Percentiles rank a stretch among this genome's conserved stretches.
Evolutionary conservation across 2,329 filamentous ascomycete genomes (phyloP).

Genomic region (Penicillium thymicola): DNA sequence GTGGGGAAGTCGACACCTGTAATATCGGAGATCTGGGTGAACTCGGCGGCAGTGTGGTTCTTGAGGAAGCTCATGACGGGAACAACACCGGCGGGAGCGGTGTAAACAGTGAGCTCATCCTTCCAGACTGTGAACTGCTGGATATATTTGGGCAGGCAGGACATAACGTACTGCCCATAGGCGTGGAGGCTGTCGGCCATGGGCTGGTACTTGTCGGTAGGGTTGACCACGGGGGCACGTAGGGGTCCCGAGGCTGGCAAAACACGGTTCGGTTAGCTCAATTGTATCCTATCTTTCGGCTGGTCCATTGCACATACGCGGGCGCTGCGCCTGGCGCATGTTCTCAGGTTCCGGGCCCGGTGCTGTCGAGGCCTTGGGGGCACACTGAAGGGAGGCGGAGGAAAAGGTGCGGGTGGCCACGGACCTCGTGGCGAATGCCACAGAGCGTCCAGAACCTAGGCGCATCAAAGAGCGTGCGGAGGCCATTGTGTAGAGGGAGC

Average conservation of each 20-base stretch:
- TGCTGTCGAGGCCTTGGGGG: slow-evolving; percentile 50
- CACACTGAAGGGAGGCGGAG: slow-evolving; percentile 39
- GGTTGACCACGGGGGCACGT: slow-evolving; percentile 78
- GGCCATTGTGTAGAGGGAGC: slow-evolving; percentile 39
- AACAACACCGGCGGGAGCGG: slow-evolving; percentile 80
- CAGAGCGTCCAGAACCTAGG: slow-evolving; percentile 40
- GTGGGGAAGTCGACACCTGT: slow-evolving; percentile 96
- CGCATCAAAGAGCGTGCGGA: slow-evolving; percentile 46
- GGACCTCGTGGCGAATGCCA: slow-evolving; percentile 36
- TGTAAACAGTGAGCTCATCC: slow-evolving; percentile 94
- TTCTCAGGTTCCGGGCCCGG: slow-evolving; percentile 62
- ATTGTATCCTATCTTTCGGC: slow-evolving; percentile 5
- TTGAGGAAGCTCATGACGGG: slow-evolving; percentile 94
- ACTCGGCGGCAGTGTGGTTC: slow-evolving; percentile 96
- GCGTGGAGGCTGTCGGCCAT: slow-evolving; percentile 85
- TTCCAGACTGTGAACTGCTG: slow-evolving; percentile 99
- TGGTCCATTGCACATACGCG: slow-evolving; percentile 40
- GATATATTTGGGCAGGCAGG: slow-evolving; percentile 93
- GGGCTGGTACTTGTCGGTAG: slow-evolving; percentile 85
- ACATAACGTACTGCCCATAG: slow-evolving; percentile 96
- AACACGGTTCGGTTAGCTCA: slow-evolving; percentile 15
- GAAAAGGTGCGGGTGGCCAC: slow-evolving; percentile 38
- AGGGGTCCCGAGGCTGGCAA: slow-evolving; percentile 57
- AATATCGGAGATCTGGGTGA: slow-evolving; percentile 87
- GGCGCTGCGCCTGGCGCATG: slow-evolving; percentile 60